phyloP scores from a whole-genome alignment of 164 flowering plant genomes.

The Chimonanthus praecox region DNA sequence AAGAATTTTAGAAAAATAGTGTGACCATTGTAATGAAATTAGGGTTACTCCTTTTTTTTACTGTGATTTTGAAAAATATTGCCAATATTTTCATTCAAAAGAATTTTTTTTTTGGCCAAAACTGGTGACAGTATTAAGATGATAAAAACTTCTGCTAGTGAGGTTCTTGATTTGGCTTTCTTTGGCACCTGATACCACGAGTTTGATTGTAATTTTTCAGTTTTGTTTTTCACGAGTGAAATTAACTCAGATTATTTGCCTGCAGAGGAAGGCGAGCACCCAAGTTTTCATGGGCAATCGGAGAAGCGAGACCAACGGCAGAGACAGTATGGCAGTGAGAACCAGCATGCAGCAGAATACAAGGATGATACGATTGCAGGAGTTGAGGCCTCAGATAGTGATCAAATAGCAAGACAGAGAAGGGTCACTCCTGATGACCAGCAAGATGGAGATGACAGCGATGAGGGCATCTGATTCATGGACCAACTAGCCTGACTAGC shows the following conservation, averaged over 20 bases:
- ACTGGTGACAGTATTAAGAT: no score
- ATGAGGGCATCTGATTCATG: conserved; percentile 5
- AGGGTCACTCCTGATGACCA: conserved; percentile 15
- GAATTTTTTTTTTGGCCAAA: not conserved
- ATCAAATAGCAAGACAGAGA: conserved; percentile 12
- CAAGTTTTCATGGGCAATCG: conserved; percentile 31
- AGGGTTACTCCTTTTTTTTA: no score
- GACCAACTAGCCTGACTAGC: not conserved
- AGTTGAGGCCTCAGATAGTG: conserved; percentile 17
- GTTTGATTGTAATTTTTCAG: not conserved
- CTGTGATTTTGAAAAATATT: no score
- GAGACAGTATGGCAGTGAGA: conserved; percentile 17
- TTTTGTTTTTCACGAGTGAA: not conserved
- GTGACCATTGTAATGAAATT: no score
- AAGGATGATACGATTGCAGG: conserved; percentile 13
- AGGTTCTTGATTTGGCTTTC: not conserved
- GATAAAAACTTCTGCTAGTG: not conserved
- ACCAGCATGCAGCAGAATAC: conserved; percentile 3
- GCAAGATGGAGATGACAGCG: conserved; percentile 19
- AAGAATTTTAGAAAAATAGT: no score
- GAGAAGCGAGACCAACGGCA: conserved; percentile 31
- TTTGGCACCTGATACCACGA: not conserved
- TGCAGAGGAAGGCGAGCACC: conserved; percentile 37
- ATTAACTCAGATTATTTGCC: not conserved
- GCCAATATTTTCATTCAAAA: no score